Evolutionary conservation across 2,329 filamentous ascomycete species (phyloP).

Genomic region (Conoideocrella luteorostrata): DNA sequence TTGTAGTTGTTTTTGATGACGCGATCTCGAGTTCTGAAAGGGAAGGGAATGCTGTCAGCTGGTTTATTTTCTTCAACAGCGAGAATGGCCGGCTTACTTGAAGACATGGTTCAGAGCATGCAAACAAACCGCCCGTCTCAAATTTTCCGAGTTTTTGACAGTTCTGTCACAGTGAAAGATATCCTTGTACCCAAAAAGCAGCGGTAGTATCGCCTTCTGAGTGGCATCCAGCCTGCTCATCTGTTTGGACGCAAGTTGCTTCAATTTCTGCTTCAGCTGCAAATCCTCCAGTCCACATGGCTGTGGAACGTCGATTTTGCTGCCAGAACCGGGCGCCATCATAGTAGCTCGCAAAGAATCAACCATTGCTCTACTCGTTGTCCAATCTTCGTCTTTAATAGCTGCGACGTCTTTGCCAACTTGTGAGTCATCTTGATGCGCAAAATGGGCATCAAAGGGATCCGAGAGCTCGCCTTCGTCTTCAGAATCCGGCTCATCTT

Average conservation of each 20-base stretch:
- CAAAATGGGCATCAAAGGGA: slow-evolving; percentile 78
- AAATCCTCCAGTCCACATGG: slow-evolving; percentile 53
- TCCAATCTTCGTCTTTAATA: slow-evolving; percentile 45
- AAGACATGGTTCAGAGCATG: slow-evolving; percentile 89
- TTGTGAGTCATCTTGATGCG: slow-evolving; percentile 55
- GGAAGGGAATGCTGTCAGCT: neutral
- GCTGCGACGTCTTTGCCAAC: slow-evolving; percentile 48
- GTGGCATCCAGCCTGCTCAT: slow-evolving; percentile 52
- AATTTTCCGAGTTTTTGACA: slow-evolving; percentile 56
- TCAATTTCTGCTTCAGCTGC: slow-evolving; percentile 56
- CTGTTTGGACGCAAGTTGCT: slow-evolving; percentile 45
- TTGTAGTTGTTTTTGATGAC: slow-evolving; percentile 90
- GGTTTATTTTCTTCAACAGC: neutral
- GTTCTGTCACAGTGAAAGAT: slow-evolving; percentile 69
- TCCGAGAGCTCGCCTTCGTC: slow-evolving; percentile 53
- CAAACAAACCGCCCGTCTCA: slow-evolving; percentile 69
- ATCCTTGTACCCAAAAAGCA: slow-evolving; percentile 79
- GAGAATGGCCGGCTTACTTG: slow-evolving; percentile 48
- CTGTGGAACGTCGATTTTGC: slow-evolving; percentile 22
- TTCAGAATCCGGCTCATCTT: slow-evolving; percentile 33
- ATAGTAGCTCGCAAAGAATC: slow-evolving; percentile 43
- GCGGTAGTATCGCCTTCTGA: slow-evolving; percentile 60
- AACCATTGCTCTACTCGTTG: slow-evolving; percentile 38
- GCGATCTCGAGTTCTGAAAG: slow-evolving; percentile 68
- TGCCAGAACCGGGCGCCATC: slow-evolving; percentile 37